Evolutionary conservation across 1,284 basidiomycete genomes (phyloP).

Genomic region (Melampsora americana): DNA sequence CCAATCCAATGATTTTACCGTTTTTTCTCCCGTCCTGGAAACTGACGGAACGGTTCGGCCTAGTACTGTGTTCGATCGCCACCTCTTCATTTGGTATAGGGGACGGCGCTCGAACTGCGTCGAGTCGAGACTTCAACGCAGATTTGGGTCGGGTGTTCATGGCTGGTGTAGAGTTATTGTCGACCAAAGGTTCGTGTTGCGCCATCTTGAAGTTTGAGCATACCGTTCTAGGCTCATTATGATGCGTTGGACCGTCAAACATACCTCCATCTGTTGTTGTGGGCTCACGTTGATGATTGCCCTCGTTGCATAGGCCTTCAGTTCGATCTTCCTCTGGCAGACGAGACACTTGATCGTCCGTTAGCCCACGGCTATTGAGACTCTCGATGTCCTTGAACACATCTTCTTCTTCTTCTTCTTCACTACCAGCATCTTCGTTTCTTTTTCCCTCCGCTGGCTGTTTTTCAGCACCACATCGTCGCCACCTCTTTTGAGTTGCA

Average conservation of each 20-base stretch:
- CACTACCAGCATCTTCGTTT: conserved; percentile 22
- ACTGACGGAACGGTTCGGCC: conserved; percentile 75
- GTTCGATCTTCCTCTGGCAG: not conserved
- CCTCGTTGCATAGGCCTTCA: not conserved
- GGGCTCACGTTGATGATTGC: too few relatives aligned
- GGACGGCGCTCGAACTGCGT: not conserved
- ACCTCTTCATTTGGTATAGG: conserved; percentile 9
- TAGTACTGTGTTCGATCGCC: not conserved
- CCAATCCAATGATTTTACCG: conserved; percentile 71
- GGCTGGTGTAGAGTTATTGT: too few relatives aligned
- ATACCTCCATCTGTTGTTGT: conserved; percentile 4
- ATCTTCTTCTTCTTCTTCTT: conserved; percentile 41
- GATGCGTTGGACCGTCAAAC: too few relatives aligned
- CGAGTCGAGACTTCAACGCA: conserved; percentile 20
- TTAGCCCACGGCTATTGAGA: conserved; percentile 25
- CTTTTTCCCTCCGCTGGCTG: not conserved
- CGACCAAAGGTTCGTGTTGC: not conserved
- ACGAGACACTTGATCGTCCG: conserved; percentile 17
- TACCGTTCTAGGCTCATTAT: too few relatives aligned
- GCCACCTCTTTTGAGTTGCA: conserved; percentile 40
- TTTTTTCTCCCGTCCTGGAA: conserved; percentile 86
- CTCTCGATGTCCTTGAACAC: conserved; percentile 45
- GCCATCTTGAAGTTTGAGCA: not conserved
- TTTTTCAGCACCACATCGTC: conserved; percentile 13
- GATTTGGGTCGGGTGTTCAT: conserved; percentile 27